These are phyloP conservation scores for Ophiostoma himal-ulmi DNA, from an alignment of 2,329 filamentous ascomycete genomes.

Conservation along the genomic window DNA sequence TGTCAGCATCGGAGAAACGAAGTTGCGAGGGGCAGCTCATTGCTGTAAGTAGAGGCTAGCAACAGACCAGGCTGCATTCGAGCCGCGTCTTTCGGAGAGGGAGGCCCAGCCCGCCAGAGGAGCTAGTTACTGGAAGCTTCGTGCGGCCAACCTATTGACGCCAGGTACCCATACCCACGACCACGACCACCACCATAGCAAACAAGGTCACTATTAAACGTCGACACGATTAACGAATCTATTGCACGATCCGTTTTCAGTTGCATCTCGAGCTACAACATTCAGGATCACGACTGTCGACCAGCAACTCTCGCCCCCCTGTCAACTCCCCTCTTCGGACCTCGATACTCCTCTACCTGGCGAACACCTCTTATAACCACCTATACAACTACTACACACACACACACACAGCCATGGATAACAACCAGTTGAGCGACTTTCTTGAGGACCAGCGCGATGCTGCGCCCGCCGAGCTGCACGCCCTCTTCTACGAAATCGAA, in stretches of 20 bases:
- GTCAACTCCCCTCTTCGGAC: not conserved
- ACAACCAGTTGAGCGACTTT: slow-evolving; percentile 85
- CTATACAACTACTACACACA: not conserved
- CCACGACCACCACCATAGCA: slow-evolving; percentile 16
- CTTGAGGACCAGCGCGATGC: slow-evolving; percentile 83
- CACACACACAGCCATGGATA: slow-evolving; percentile 55
- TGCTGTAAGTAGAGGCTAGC: not conserved
- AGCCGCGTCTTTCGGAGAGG: slow-evolving; percentile 35
- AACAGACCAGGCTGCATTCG: slow-evolving; percentile 37
- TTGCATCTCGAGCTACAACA: not conserved
- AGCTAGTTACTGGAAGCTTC: slow-evolving; percentile 22
- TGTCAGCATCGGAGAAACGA: slow-evolving; percentile 22
- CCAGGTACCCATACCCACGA: slow-evolving; percentile 12
- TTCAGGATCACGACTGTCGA: not conserved
- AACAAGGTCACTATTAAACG: slow-evolving; percentile 12
- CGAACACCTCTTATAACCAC: not conserved
- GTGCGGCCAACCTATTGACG: slow-evolving; percentile 11
- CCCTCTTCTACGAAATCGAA: slow-evolving; percentile 85
- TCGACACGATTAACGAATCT: slow-evolving; percentile 13
- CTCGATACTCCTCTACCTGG: not conserved
- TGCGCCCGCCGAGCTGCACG: slow-evolving; percentile 81
- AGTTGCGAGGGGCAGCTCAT: slow-evolving; percentile 22
- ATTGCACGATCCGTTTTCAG: not conserved
- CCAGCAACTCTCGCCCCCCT: not conserved
- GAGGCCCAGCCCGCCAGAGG: slow-evolving; percentile 12